Evolutionary conservation across 495 filamentous ascomycete genomes (phyloP).

Genomic region (Lasiosphaeria miniovina): DNA sequence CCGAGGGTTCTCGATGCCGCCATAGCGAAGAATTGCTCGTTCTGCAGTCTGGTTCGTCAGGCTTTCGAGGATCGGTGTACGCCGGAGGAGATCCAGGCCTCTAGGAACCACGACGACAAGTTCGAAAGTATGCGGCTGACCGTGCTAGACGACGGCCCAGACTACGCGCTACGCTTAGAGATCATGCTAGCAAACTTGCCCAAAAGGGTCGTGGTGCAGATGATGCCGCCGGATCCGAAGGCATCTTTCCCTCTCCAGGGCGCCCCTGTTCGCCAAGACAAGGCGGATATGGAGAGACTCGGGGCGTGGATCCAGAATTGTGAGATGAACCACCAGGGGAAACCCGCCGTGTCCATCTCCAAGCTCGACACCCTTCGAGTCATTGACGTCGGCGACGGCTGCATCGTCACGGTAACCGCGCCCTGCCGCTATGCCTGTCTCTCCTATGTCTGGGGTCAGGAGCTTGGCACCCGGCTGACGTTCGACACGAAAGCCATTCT

Average conservation of each 20-base stretch:
- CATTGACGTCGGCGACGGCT: slow-evolving; percentile 13
- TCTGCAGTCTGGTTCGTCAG: slow-evolving; percentile 14
- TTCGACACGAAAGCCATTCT: slow-evolving; percentile 2
- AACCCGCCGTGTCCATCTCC: background rate
- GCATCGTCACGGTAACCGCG: slow-evolving; percentile 2
- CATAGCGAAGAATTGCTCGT: slow-evolving; percentile 5
- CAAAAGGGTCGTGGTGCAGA: slow-evolving; percentile 9
- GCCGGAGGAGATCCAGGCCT: background rate
- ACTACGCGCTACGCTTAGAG: slow-evolving; percentile 15
- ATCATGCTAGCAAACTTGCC: background rate
- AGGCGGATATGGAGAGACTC: slow-evolving; percentile 7
- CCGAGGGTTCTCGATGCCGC: slow-evolving; percentile 5
- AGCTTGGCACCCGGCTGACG: slow-evolving; percentile 6
- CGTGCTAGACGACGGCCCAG: slow-evolving; percentile 14
- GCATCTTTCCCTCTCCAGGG: slow-evolving; percentile 6
- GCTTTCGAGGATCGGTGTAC: slow-evolving; percentile 9
- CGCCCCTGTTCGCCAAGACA: slow-evolving; percentile 1
- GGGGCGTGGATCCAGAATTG: slow-evolving; percentile 10
- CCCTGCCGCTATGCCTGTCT: slow-evolving; percentile 17
- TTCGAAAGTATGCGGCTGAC: slow-evolving; percentile 6
- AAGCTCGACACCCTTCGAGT: slow-evolving; percentile 3
- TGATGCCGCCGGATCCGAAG: slow-evolving; percentile 1
- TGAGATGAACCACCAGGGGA: slow-evolving; percentile 6
- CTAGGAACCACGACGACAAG: slow-evolving; percentile 1
- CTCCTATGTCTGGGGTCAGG: slow-evolving; percentile 20